phyloP scores from a whole-genome alignment of 805 yeast genomes.

The Nakazawaea laoshanensis region DNA sequence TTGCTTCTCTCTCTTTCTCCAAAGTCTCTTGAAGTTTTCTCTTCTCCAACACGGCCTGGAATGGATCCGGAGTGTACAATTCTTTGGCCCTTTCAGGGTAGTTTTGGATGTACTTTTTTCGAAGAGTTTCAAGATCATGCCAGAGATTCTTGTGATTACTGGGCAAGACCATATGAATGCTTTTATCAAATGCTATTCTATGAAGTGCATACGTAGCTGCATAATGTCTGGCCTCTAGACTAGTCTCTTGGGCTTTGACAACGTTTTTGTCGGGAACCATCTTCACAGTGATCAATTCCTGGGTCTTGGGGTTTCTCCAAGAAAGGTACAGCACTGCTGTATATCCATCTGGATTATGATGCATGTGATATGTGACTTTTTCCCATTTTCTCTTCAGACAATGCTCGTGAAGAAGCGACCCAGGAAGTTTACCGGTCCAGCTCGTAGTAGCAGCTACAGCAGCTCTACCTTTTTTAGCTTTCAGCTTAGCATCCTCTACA shows the following conservation, averaged over 20 bases:
- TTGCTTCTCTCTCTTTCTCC: slow-evolving; percentile 38
- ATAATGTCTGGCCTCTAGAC: slow-evolving; percentile 82
- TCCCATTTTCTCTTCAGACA: slow-evolving; percentile 89
- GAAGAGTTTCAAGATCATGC: slow-evolving; percentile 58
- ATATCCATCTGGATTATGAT: slow-evolving; percentile 37
- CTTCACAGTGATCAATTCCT: slow-evolving; percentile 49
- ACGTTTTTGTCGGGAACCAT: slow-evolving; percentile 44
- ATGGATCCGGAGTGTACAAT: slow-evolving; percentile 69
- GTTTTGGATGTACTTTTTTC: slow-evolving; percentile 38
- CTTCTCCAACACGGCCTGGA: slow-evolving; percentile 53
- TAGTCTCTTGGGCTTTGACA: slow-evolving; percentile 63
- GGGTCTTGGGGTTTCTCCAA: slow-evolving; percentile 76
- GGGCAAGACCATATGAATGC: slow-evolving; percentile 82
- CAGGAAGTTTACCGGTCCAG: slow-evolving; percentile 95
- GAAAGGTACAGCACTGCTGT: slow-evolving; percentile 56
- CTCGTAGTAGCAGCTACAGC: slow-evolving; percentile 63
- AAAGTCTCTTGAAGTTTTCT: slow-evolving; percentile 32
- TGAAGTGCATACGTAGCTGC: slow-evolving; percentile 87
- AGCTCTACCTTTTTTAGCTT: slow-evolving; percentile 23
- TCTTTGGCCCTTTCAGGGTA: slow-evolving; percentile 40
- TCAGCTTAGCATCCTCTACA: slow-evolving; percentile 9
- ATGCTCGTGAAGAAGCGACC: slow-evolving; percentile 74
- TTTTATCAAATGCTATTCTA: slow-evolving; percentile 72
- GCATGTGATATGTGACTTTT: slow-evolving; percentile 73
- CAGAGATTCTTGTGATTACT: slow-evolving; percentile 73